A percentile compares a stretch with the other conserved stretches of the same genome.
Conservation (phyloP, 345 rosid genomes). For the Populus davidiana region DNA sequence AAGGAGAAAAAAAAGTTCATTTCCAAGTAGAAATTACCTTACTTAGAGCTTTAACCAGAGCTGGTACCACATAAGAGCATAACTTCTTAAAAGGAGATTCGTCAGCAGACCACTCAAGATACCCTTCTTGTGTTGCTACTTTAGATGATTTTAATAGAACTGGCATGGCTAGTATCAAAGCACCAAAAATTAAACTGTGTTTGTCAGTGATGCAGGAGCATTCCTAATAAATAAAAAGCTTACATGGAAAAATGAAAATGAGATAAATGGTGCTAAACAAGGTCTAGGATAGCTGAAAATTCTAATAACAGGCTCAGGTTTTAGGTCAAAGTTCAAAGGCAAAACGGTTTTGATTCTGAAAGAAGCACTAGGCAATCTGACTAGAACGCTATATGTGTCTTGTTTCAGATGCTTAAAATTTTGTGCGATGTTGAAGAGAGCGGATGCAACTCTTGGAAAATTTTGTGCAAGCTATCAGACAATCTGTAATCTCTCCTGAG, state of each 20-base stretch:
- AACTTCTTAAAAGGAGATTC: constrained; percentile 3
- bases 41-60: constrained; percentile 18
- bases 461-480: not conserved
- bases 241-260: not conserved
- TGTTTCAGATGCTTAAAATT: not conserved
- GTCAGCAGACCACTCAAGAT: not conserved
- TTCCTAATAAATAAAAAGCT: not conserved
- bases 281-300: not conserved
- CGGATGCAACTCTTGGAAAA: too few species aligned
- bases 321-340: not conserved
- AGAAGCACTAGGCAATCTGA: not conserved
- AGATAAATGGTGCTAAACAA: not conserved
- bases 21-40: not conserved
- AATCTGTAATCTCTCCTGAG: not conserved
- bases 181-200: not conserved
- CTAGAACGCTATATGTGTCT: not conserved
- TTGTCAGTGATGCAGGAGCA: not conserved
- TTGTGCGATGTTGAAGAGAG: not conserved
- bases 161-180: constrained; percentile 17
- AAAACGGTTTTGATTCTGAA: not conserved
- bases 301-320: not conserved
- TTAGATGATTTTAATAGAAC: constrained; percentile 9
- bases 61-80: not conserved
- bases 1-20: not conserved
- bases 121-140: constrained; percentile 8